Evolutionary conservation across 2,329 filamentous ascomycete genomes (phyloP).

Genomic region (Fusarium duplospermum): DNA sequence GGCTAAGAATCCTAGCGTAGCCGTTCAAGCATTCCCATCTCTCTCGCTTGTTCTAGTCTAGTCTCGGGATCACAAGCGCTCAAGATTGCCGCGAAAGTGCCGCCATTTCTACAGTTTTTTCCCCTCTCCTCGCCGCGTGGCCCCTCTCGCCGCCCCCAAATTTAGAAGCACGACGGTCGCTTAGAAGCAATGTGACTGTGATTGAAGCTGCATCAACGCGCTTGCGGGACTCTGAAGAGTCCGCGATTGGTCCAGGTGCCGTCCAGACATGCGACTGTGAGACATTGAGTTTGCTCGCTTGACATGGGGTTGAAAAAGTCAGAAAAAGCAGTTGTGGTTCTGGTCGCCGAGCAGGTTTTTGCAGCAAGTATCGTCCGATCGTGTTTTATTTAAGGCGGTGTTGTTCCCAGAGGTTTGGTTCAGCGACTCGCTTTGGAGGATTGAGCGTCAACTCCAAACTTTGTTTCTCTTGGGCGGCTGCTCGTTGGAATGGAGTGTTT

Average conservation of each 20-base stretch:
- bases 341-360: neutral
- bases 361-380: neutral
- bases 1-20: neutral
- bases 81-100: conserved; percentile 19
- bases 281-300: neutral
- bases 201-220: conserved; percentile 8
- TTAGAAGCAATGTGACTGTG: conserved; percentile 19
- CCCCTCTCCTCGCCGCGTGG: neutral
- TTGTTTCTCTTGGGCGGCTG: neutral
- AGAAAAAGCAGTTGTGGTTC: neutral
- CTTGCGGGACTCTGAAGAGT: neutral
- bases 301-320: neutral
- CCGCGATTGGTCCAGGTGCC: conserved; percentile 4
- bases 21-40: neutral
- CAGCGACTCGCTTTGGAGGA: neutral
- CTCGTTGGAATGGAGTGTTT: neutral
- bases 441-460: neutral
- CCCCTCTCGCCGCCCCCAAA: neutral
- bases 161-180: conserved; percentile 7
- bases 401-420: neutral
- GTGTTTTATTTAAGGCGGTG: neutral
- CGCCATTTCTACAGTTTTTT: neutral
- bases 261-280: neutral
- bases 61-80: conserved; percentile 5
- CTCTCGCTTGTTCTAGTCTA: neutral